Conservation (phyloP, 495 filamentous ascomycete species). For the Talaromyces thailandensis region DNA sequence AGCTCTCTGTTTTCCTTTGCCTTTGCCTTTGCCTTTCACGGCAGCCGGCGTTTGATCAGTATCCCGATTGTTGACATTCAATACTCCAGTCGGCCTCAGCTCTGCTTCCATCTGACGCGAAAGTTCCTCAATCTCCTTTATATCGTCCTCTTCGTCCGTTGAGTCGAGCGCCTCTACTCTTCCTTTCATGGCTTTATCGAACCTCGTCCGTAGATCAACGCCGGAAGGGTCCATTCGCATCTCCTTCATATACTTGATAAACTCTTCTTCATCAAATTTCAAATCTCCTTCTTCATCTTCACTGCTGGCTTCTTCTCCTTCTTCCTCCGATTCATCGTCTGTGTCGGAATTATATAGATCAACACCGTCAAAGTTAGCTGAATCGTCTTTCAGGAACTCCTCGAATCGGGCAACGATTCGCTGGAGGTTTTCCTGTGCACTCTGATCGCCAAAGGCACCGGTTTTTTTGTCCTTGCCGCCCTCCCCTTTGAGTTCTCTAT, state of each 20-base stretch:
- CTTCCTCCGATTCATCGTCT: constrained; percentile 47
- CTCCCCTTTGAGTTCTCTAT: constrained; percentile 61
- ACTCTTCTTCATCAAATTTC: constrained; percentile 77
- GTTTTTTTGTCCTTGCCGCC: constrained; percentile 10
- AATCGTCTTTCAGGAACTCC: constrained; percentile 83
- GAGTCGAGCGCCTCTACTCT: constrained; percentile 38
- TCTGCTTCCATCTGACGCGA: constrained; percentile 76
- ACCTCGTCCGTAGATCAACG: constrained; percentile 16
- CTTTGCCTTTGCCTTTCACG: constrained; percentile 11
- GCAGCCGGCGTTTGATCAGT: constrained; percentile 5
- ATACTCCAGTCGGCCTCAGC: constrained; percentile 64
- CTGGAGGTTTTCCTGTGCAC: constrained; percentile 71
- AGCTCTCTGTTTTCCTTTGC: constrained; percentile 9
- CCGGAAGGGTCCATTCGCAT: constrained; percentile 76
- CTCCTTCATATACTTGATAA: constrained; percentile 80
- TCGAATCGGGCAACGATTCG: constrained; percentile 90
- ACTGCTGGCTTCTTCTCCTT: constrained; percentile 43
- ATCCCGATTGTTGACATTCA: constrained; percentile 49
- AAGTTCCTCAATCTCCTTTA: constrained; percentile 59
- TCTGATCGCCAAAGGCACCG: constrained; percentile 64
- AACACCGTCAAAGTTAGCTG: constrained; percentile 68
- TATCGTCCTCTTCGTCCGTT: constrained; percentile 51
- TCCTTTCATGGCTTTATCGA: constrained; percentile 17
- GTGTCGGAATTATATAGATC: constrained; percentile 61
- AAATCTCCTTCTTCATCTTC: constrained; percentile 67